phyloP scores from a whole-genome alignment of 2,329 filamentous ascomycete genomes.

The Beauveria sp. region DNA sequence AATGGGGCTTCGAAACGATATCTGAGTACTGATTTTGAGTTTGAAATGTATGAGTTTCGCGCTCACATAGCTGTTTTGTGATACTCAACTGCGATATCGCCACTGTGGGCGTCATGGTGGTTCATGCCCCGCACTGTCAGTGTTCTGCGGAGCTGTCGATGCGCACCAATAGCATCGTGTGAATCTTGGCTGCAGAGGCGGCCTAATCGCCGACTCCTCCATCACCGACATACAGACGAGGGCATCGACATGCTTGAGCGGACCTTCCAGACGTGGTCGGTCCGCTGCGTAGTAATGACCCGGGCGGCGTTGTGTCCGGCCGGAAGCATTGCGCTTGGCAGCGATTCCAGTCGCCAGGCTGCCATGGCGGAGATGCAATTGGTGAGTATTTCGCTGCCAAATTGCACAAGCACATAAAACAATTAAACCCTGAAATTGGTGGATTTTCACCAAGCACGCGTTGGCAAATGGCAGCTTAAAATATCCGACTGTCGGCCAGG shows the following conservation, averaged over 20 bases:
- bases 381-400: too few species aligned
- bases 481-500: background rate
- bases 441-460: background rate
- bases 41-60: background rate
- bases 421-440: background rate
- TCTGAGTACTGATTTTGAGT: background rate
- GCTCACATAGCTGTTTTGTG: background rate
- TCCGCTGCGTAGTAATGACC: background rate
- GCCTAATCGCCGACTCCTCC: background rate
- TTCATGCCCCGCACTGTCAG: conserved; percentile 1
- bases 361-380: background rate
- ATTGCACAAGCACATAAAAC: background rate
- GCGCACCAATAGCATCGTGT: conserved; percentile 11
- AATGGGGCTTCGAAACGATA: too few species aligned
- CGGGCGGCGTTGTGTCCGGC: background rate
- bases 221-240: background rate
- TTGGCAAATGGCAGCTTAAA: background rate
- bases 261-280: background rate
- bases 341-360: background rate
- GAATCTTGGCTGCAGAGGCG: background rate
- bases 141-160: conserved; percentile 7
- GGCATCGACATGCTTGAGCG: background rate
- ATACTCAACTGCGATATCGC: background rate
- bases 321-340: background rate
- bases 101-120: background rate